Base-by-base conservation (phyloP, 495 filamentous ascomycete genomes). In the Symbiotaphrina buchneri region DNA sequence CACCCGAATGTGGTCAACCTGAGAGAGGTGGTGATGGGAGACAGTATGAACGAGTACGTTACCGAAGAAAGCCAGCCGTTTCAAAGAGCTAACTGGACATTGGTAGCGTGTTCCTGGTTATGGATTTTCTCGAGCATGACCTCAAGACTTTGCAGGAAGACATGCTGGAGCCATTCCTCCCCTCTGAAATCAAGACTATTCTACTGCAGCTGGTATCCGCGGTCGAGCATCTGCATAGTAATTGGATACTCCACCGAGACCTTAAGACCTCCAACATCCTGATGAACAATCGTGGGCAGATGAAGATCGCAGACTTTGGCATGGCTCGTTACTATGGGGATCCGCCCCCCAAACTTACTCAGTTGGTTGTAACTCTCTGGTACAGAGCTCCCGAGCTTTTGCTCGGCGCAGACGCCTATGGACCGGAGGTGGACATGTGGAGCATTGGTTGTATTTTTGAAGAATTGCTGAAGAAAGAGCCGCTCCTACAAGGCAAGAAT, bases 121-220 rank as follows among this genome's bases (percentile, higher is more conserved):
- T 97, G 68, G 84, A 93, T 51, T 97, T 95, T 56, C 60, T 93
- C 46, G 85, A 94, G 59, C 87, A 97, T 59, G 87, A 97, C 51
- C 74, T 97, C 37, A 92, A 91, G 56, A 77, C 78, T 35, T 64
- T 97, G 35, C 74, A 85, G 37, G 78, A 90, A 41, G 78, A 84
- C 44, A 93, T 94, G 81, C 63, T 71, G 29, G 81, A 94, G 42
- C 83, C 85, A 0, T 97, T 97, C 53, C 63, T 90, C 29, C 72
- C 77, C 10, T 93, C 83, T 20, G 87, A 97, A 47, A 71, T 75
- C 44, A 97, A 97, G 52, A 85, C 82, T 0, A 63, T 97, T 2
- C 61, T 95, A 6, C 56, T 68, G 0, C 87, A 97, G 45, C 70
- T 97, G 24, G 54, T 68, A 10, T 71, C 74, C 22, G 87, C 84